Conservation (phyloP, 148 eudicot species). For the Spergularia bocconei region DNA sequence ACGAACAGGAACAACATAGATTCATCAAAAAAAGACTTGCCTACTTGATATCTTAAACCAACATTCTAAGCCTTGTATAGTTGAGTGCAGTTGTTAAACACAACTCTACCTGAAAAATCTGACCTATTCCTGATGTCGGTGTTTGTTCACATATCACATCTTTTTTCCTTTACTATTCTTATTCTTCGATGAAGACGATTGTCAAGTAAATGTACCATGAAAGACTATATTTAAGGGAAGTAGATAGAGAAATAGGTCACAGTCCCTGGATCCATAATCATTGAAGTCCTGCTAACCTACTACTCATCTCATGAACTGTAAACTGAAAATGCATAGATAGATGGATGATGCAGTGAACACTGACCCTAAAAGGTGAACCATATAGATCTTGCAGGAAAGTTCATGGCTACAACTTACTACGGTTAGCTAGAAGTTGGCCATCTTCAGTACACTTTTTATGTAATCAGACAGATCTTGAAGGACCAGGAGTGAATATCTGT, state of each 20-base stretch:
- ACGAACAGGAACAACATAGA: not conserved
- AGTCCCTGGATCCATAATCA: not conserved
- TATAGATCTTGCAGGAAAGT: not conserved
- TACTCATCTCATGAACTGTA: not conserved
- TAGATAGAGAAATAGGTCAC: not conserved
- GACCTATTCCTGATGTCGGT: not conserved
- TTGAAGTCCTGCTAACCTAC: not conserved
- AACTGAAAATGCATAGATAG: not conserved
- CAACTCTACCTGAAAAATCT: no score
- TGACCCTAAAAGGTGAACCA: conserved; percentile 1
- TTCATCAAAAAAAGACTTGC: not conserved
- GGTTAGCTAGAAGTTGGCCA: conserved; percentile 10
- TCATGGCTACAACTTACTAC: not conserved
- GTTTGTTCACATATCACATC: not conserved
- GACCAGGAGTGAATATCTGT: conserved; percentile 75
- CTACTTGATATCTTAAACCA: not conserved
- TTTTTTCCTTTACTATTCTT: not conserved
- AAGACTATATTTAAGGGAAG: not conserved
- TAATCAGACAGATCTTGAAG: conserved; percentile 29
- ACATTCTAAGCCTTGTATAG: no score
- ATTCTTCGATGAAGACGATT: not conserved
- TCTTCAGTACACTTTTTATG: not conserved
- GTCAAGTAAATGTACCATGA: not conserved
- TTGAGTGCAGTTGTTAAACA: no score
- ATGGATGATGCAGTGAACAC: not conserved